Percentiles rank a stretch among this genome's conserved stretches.
These are phyloP conservation scores for Apiospora saccharicola DNA, from an alignment of 2,329 filamentous ascomycete genomes.

Conservation along the genomic window DNA sequence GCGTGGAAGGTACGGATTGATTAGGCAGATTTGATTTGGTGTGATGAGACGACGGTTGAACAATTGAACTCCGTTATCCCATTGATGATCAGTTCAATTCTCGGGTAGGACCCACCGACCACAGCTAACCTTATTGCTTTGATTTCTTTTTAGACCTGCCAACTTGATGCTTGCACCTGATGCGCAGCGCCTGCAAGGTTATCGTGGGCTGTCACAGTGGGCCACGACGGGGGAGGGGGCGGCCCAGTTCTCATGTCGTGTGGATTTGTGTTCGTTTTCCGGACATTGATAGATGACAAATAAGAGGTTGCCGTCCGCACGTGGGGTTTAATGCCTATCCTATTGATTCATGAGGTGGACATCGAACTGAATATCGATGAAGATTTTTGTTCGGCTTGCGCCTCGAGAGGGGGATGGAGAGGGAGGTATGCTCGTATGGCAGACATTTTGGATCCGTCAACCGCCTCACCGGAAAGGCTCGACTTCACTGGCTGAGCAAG, in stretches of 20 bases:
- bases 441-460: not conserved
- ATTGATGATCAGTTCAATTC: slow-evolving; percentile 3
- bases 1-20: not conserved
- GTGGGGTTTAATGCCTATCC: not conserved
- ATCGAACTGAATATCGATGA: not conserved
- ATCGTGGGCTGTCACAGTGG: slow-evolving; percentile 14
- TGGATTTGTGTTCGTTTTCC: not conserved
- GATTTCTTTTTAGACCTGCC: slow-evolving; percentile 20
- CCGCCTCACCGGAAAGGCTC: not conserved
- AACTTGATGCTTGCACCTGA: slow-evolving; percentile 9
- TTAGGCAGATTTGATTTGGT: not conserved
- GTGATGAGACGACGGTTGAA: not conserved
- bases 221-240: slow-evolving; percentile 15
- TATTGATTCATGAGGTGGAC: not conserved
- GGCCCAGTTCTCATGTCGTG: not conserved
- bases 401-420: no score
- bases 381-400: not conserved
- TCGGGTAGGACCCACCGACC: not conserved
- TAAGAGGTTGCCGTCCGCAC: slow-evolving; percentile 6
- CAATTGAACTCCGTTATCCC: not conserved
- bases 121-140: slow-evolving; percentile 13
- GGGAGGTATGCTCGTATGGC: not conserved
- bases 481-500: not conserved
- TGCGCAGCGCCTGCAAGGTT: slow-evolving; percentile 10
- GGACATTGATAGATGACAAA: slow-evolving; percentile 1